Evolutionary conservation across 129 eudicot genomes (phyloP).

Genomic region (Lactuca sativa): DNA sequence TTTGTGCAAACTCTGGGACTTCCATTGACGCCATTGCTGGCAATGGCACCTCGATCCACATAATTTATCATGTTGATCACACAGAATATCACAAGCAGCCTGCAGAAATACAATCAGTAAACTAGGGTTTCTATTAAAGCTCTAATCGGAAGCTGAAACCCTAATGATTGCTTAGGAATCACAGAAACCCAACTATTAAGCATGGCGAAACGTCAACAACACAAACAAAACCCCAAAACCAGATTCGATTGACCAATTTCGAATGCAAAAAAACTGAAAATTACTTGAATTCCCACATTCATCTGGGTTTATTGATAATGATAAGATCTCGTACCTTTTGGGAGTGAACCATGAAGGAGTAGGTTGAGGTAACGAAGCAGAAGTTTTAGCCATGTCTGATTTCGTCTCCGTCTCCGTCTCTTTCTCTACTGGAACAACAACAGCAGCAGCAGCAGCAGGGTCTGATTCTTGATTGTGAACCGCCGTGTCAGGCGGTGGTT

Average conservation of each 20-base stretch:
- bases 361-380: constrained; percentile 31
- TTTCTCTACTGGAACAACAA: constrained; percentile 21
- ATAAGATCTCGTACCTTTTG: constrained; percentile 52
- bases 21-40: constrained; percentile 97
- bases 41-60: constrained; percentile 94
- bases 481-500: constrained; percentile 3
- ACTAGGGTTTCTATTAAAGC: constrained; percentile 13
- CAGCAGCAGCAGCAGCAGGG: constrained; percentile 12
- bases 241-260: neutral
- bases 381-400: constrained; percentile 32
- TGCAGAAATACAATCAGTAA: constrained; percentile 27
- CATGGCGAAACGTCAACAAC: constrained; percentile 7
- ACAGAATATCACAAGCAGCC: constrained; percentile 79
- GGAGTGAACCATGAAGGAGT: constrained; percentile 95
- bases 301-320: neutral
- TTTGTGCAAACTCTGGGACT: constrained; percentile 53
- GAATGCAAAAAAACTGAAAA: neutral
- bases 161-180: constrained; percentile 11
- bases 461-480: constrained; percentile 31
- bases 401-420: neutral
- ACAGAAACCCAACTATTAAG: constrained; percentile 11
- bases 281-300: constrained; percentile 3
- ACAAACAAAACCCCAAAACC: constrained; percentile 18
- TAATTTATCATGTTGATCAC: constrained; percentile 82
- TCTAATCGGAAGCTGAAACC: constrained; percentile 21